Evolutionary conservation across 345 rosid genomes (phyloP), one percentile per base, ranked within the genome.

Genomic region (Gossypium thurberi): DNA sequence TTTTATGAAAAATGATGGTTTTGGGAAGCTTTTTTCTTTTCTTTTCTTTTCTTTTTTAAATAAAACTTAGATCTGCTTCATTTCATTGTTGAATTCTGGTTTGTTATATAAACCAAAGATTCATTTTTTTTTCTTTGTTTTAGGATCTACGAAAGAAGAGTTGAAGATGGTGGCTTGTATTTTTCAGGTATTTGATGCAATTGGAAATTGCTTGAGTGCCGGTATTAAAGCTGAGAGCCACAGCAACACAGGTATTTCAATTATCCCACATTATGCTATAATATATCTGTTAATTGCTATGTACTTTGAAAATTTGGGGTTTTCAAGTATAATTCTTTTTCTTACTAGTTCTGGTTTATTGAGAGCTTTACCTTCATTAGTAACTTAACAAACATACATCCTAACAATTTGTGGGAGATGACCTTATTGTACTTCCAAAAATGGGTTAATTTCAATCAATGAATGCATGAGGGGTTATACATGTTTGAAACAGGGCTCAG

Each of bases 171-270:
- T 69, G 78, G 63, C 63, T 26, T 58, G 62, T 23, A 33, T 33
- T 33, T 58, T 58, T 58, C 62, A 23, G 7, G 37, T 23, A 47
- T 53, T 70, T 64, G 72, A 63, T 70, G 74, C 76, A 20, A 95
- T 95, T 98, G 97, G 99, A 89, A 70, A 85, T 82, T 95, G 99
- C 84, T 84, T 92, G 51, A 89, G 98, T 77, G 87, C 97, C 76
- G 87, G 81, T 81, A 86, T 95, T 78, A 92, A 92, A 87, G 97
- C 92, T 67, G 96, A 85, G 82, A 88, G 92, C 81, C 89, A 90
- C 74, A 77, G 53, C 68, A 87, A 82, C 76, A 85, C 90, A 84
- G 96, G 97, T 94, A 80, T 8, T 53, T 9, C 47, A 15, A 42
- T 59, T 69, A 73, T 61, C 33, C 15, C 1, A 28, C n/a, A 0